These are phyloP conservation scores for Leccinum huronense DNA, from an alignment of 1,284 basidiomycete species.

Conservation along the genomic window DNA sequence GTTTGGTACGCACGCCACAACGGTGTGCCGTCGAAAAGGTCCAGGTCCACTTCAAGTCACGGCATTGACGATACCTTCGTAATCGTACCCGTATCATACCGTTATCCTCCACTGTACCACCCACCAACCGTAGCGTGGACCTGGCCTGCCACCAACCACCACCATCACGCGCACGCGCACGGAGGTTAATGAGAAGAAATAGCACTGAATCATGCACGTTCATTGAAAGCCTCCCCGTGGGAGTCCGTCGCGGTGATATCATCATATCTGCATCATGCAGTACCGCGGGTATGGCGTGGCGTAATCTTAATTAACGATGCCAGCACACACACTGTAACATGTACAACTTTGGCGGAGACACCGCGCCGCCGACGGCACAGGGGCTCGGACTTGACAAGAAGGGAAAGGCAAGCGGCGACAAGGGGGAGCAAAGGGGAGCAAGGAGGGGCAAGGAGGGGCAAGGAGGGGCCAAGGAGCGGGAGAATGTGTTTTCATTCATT, in stretches of 20 bases:
- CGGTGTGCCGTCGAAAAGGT: neutral
- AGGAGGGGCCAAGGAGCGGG: neutral
- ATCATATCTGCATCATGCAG: neutral
- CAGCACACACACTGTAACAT: no score
- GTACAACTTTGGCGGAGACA: neutral
- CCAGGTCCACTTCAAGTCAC: neutral
- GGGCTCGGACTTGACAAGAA: neutral
- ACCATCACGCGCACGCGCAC: neutral
- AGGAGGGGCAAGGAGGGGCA: neutral
- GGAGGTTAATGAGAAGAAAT: neutral
- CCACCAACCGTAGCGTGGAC: neutral
- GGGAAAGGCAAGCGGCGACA: neutral
- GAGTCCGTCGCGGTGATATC: neutral
- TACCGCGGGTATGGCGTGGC: neutral
- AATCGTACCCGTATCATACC: neutral
- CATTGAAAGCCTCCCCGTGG: neutral
- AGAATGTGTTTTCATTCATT: conserved; percentile 1
- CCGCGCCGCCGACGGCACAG: neutral
- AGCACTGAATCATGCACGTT: neutral
- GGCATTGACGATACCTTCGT: neutral
- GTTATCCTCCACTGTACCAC: neutral
- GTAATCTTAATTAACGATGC: neutral
- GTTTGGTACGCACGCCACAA: neutral
- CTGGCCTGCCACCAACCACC: neutral
- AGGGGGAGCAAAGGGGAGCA: neutral